Evolutionary conservation across 169 alveolate genomes (phyloP).

Genomic region (Plasmodium yoelii): DNA sequence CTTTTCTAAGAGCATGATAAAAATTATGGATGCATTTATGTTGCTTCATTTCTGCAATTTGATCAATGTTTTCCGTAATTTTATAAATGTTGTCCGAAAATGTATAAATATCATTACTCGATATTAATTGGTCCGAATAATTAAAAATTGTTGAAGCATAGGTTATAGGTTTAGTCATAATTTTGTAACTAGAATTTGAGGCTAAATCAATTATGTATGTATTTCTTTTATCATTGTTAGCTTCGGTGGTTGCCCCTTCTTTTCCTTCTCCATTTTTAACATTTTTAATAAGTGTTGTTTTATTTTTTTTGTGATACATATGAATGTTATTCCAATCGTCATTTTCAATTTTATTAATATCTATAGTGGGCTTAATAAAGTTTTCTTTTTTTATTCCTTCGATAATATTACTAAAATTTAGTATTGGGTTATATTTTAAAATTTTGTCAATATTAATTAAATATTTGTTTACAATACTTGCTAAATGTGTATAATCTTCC

Average conservation of each 20-base stretch:
- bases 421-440: constrained; percentile 26
- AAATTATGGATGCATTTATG: constrained; percentile 53
- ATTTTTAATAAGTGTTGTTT: background rate
- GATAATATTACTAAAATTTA: constrained; percentile 36
- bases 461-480: constrained; percentile 35
- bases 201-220: constrained; percentile 29
- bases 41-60: constrained; percentile 8
- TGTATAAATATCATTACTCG: constrained; percentile 57
- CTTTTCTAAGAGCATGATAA: constrained; percentile 45
- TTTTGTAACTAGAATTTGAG: constrained; percentile 20
- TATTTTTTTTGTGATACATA: constrained; percentile 15
- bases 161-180: constrained; percentile 23
- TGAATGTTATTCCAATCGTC: constrained; percentile 46
- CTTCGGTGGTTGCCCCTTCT: background rate
- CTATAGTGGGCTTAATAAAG: constrained; percentile 28
- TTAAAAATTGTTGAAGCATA: constrained; percentile 64
- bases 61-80: background rate
- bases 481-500: constrained; percentile 60
- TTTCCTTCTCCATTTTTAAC: background rate
- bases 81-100: constrained; percentile 52
- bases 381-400: constrained; percentile 48
- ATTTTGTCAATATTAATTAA: constrained; percentile 46
- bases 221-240: background rate
- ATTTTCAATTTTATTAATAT: constrained; percentile 14
- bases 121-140: constrained; percentile 65